Conservation (phyloP, 2,329 filamentous ascomycete species). For the Acephala macrosclerotiorum region DNA sequence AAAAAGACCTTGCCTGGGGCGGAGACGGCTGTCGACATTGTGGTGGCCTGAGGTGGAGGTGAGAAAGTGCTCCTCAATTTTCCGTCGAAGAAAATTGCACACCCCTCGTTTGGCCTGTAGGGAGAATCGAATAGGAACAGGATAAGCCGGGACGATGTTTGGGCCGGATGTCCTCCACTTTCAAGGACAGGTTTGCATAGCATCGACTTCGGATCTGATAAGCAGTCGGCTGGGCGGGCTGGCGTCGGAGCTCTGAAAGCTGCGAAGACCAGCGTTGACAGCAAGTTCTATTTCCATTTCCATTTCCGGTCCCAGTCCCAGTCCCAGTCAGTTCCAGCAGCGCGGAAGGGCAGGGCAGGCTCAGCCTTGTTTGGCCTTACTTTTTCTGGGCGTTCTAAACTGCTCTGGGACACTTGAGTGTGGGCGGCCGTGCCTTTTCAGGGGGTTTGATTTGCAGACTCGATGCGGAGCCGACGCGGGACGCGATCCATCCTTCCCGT, state of each 20-base stretch:
- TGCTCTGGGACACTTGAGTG: too few species aligned
- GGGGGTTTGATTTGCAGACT: constrained; percentile 6
- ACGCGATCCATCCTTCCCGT: background rate
- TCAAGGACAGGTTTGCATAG: too few species aligned
- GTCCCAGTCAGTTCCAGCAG: background rate
- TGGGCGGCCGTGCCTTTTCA: too few species aligned
- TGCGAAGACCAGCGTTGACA: background rate
- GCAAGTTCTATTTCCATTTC: background rate
- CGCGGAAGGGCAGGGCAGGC: background rate
- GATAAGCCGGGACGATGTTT: constrained; percentile 28
- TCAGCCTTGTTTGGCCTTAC: background rate
- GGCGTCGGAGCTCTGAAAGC: background rate
- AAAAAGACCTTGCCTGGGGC: constrained; percentile 96
- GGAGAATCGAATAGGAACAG: constrained; percentile 10
- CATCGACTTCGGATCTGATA: constrained; percentile 4
- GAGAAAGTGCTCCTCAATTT: background rate
- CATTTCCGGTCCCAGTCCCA: background rate
- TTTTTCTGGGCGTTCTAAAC: too few species aligned
- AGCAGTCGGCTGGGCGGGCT: background rate
- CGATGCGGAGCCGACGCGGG: background rate
- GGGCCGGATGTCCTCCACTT: constrained; percentile 9
- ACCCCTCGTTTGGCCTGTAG: background rate
- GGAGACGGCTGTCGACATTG: constrained; percentile 62
- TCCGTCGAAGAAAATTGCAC: background rate
- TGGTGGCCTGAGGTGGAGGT: constrained; percentile 17